A percentile compares a stretch with the other conserved stretches of the same genome.
Evolutionary conservation across 257 asterid genomes (phyloP).

Genomic region (Primulina eburnea): DNA sequence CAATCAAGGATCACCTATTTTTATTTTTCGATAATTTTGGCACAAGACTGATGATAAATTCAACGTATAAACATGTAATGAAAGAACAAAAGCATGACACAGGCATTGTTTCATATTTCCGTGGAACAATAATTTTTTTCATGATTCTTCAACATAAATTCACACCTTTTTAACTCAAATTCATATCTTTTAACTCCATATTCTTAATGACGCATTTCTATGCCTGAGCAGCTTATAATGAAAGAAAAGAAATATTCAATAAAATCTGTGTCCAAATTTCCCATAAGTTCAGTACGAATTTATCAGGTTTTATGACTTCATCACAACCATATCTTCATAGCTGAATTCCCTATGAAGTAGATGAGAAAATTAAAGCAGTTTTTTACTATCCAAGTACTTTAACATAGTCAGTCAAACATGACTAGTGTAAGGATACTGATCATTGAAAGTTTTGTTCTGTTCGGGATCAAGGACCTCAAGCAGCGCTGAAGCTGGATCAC

Average conservation of each 20-base stretch:
- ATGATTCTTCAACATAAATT: not conserved
- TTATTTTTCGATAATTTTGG: slow-evolving; percentile 19
- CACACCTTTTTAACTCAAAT: not conserved
- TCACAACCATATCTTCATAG: not conserved
- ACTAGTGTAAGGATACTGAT: slow-evolving; percentile 80
- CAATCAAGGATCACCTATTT: slow-evolving; percentile 53
- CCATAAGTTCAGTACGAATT: not conserved
- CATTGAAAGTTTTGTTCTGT: slow-evolving; percentile 89
- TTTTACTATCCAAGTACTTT: slow-evolving; percentile 11
- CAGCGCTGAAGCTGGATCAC: slow-evolving; percentile 98
- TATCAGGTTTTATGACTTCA: not conserved
- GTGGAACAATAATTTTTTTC: slow-evolving; percentile 12
- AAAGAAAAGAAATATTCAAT: not conserved
- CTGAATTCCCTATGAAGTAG: not conserved
- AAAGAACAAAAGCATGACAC: slow-evolving; percentile 15
- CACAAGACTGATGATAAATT: slow-evolving; percentile 7
- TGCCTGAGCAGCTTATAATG: not conserved
- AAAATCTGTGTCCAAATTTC: not conserved
- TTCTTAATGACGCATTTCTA: not conserved
- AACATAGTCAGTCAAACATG: slow-evolving; percentile 15
- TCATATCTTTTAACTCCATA: not conserved
- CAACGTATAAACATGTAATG: not conserved
- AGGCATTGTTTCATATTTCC: slow-evolving; percentile 10
- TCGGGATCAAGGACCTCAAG: slow-evolving; percentile 99
- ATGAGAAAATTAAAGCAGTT: slow-evolving; percentile 19